phyloP scores from a whole-genome alignment of 73 alveolate species.

The Tetrahymena thermophila region DNA sequence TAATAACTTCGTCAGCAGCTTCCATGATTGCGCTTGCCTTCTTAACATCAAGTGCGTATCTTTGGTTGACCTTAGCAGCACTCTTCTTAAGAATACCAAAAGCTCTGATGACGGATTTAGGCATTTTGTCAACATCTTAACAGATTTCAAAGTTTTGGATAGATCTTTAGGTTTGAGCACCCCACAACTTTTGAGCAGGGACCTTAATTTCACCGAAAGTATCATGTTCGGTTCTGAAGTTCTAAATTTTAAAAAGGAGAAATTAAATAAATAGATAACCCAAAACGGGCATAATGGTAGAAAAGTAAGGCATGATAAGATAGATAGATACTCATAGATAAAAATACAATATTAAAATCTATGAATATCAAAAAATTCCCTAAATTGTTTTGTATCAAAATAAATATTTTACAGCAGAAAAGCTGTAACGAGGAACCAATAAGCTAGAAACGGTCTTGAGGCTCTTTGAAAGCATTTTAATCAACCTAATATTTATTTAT shows the following conservation, averaged over 20 bases:
- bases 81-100: conserved; percentile 91
- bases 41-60: conserved; percentile 71
- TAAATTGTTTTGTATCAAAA: neutral
- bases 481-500: neutral
- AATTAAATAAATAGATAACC: neutral
- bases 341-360: too few relatives aligned
- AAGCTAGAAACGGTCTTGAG: neutral
- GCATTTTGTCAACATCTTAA: conserved; percentile 87
- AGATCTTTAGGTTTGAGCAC: conserved; percentile 99
- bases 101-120: conserved; percentile 83
- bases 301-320: neutral
- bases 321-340: neutral
- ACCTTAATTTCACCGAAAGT: conserved; percentile 93
- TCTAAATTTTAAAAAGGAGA: neutral
- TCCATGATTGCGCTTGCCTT: conserved; percentile 80
- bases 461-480: neutral
- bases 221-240: conserved; percentile 85
- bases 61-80: conserved; percentile 92
- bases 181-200: conserved; percentile 94
- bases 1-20: conserved; percentile 92
- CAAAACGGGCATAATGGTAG: neutral
- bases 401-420: neutral
- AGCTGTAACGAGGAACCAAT: neutral
- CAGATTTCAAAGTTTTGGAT: conserved; percentile 94
- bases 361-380: neutral